These are phyloP conservation scores for Didymella glomerata DNA, from an alignment of 2,329 filamentous ascomycete genomes.

Conservation along the genomic window DNA sequence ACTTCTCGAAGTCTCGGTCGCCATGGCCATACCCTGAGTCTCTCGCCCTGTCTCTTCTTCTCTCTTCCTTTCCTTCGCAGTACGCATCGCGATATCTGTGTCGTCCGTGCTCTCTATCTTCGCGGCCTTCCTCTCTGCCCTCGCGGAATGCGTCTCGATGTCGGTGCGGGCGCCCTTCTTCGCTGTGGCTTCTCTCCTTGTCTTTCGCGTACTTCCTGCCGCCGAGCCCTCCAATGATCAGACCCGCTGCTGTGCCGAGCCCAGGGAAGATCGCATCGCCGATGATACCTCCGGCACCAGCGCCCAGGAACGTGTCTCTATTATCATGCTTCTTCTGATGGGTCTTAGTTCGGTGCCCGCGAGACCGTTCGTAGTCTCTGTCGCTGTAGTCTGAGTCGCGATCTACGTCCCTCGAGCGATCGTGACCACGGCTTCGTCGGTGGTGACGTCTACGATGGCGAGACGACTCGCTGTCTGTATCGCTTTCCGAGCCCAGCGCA, in stretches of 20 bases:
- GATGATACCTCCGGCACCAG: conserved; percentile 55
- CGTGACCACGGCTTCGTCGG: conserved; percentile 18
- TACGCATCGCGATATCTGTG: conserved; percentile 49
- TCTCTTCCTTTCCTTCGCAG: conserved; percentile 31
- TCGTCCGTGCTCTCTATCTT: conserved; percentile 37
- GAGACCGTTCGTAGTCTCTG: conserved; percentile 15
- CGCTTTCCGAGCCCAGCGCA: conserved; percentile 26
- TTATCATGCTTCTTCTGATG: conserved; percentile 34
- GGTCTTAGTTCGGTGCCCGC: conserved; percentile 19
- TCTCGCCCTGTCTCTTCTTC: conserved; percentile 21
- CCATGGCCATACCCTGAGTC: conserved; percentile 54
- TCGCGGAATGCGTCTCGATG: conserved; percentile 23
- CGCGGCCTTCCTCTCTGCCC: conserved; percentile 30
- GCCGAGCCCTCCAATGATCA: conserved; percentile 54
- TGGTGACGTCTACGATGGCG: conserved; percentile 26
- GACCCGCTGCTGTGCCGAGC: conserved; percentile 50
- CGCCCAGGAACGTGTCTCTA: conserved; percentile 55
- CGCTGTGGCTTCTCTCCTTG: conserved; percentile 36
- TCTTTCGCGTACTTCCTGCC: conserved; percentile 52
- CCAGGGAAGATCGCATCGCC: conserved; percentile 57
- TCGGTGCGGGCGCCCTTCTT: conserved; percentile 19
- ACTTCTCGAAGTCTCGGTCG: conserved; percentile 10
- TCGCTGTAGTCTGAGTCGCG: conserved; percentile 23
- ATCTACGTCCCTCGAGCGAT: conserved; percentile 27
- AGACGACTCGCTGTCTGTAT: conserved; percentile 32